These are phyloP conservation scores for Fragilariopsis cylindrus DNA, from an alignment of 108 stramenopile species.

Conservation along the genomic window DNA sequence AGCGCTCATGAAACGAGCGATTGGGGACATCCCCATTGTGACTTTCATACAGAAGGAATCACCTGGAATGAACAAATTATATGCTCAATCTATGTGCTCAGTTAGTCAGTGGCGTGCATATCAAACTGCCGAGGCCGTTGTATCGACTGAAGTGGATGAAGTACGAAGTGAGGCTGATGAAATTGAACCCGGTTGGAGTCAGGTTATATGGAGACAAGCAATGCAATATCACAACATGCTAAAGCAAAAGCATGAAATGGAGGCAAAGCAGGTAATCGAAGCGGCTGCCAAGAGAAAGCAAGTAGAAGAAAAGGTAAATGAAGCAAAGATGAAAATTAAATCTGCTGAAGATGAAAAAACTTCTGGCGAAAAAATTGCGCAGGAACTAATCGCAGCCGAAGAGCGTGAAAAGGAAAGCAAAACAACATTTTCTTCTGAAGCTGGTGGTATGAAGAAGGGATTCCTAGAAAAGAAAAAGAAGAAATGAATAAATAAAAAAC, in stretches of 20 bases:
- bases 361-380: conserved; percentile 54
- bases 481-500: conserved; percentile 32
- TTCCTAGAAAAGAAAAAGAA: conserved; percentile 63
- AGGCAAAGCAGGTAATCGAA: conserved; percentile 55
- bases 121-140: conserved; percentile 84
- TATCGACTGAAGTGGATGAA: conserved; percentile 87
- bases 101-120: conserved; percentile 88
- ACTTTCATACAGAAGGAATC: conserved; percentile 91
- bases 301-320: conserved; percentile 51
- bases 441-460: conserved; percentile 71
- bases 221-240: conserved; percentile 92
- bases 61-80: conserved; percentile 88
- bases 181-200: conserved; percentile 89
- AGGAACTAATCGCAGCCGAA: conserved; percentile 75
- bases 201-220: conserved; percentile 91
- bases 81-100: conserved; percentile 89
- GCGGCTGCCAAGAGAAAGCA: conserved; percentile 55
- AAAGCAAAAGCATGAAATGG: conserved; percentile 80
- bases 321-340: conserved; percentile 42
- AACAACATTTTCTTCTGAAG: conserved; percentile 57
- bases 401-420: conserved; percentile 76
- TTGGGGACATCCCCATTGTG: conserved; percentile 89
- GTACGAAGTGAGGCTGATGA: conserved; percentile 90
- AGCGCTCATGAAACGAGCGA: conserved; percentile 91
- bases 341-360: conserved; percentile 49